These are phyloP conservation scores for Russula dissimulans DNA, from an alignment of 768 basidiomycete species.

Conservation along the genomic window DNA sequence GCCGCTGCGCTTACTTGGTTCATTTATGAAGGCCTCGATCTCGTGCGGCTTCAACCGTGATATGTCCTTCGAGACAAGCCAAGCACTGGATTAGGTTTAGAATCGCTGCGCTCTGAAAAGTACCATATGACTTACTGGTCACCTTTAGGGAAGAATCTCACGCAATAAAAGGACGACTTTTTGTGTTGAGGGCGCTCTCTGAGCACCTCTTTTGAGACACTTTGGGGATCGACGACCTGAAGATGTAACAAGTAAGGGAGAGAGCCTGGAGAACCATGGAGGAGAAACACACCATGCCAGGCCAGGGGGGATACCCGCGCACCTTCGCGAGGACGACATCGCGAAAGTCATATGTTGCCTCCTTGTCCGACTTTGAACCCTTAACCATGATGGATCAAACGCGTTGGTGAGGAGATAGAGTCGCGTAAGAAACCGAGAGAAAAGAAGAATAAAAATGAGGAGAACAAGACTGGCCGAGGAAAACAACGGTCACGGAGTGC, in stretches of 20 bases:
- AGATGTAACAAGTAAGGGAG: slow-evolving; percentile 9
- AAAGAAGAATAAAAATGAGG: not conserved
- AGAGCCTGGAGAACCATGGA: slow-evolving; percentile 15
- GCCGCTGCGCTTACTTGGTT: slow-evolving; percentile 65
- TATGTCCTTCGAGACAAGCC: slow-evolving; percentile 77
- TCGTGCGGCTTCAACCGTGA: slow-evolving; percentile 67
- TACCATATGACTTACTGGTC: slow-evolving; percentile 65
- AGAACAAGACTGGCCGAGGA: no score
- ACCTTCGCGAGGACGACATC: slow-evolving; percentile 90
- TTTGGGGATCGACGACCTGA: slow-evolving; percentile 74
- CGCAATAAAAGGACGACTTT: slow-evolving; percentile 63
- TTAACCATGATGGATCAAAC: slow-evolving; percentile 26
- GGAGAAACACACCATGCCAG: slow-evolving; percentile 68
- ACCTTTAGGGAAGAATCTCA: slow-evolving; percentile 86
- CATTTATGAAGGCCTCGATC: slow-evolving; percentile 75
- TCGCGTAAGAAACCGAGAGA: not conserved
- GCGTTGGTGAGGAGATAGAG: slow-evolving; percentile 8
- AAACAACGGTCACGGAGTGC: not conserved
- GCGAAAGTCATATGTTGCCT: slow-evolving; percentile 51
- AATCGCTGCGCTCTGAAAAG: slow-evolving; percentile 10
- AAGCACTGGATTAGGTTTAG: slow-evolving; percentile 46
- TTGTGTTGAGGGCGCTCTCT: slow-evolving; percentile 66
- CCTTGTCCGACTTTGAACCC: slow-evolving; percentile 30
- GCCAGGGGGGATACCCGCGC: slow-evolving; percentile 94
- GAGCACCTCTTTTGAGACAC: slow-evolving; percentile 49